Evolutionary conservation across 768 basidiomycete species (phyloP).

Genomic region (Trametes gibbosa): DNA sequence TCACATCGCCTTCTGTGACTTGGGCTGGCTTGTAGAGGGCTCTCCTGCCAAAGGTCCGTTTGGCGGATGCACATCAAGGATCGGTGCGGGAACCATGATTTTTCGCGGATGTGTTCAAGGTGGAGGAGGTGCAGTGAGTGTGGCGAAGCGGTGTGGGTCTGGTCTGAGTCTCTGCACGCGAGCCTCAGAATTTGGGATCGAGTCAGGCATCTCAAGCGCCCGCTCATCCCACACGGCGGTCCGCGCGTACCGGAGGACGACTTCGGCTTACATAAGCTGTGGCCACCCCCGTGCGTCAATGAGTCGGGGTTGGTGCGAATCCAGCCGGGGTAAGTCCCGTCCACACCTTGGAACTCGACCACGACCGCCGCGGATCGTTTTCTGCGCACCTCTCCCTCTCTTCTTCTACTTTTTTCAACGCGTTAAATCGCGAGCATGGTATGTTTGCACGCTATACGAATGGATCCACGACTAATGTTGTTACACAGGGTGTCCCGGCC

Average conservation of each 20-base stretch:
- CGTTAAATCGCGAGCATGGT: slow-evolving; percentile 14
- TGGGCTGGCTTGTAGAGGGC: slow-evolving; percentile 24
- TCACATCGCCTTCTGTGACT: slow-evolving; percentile 60
- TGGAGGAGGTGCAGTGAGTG: background rate
- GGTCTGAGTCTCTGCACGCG: slow-evolving; percentile 2
- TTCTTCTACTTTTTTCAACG: background rate
- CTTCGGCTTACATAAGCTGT: slow-evolving; percentile 6
- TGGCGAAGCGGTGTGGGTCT: background rate
- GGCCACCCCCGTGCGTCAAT: slow-evolving; percentile 7
- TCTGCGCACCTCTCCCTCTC: background rate
- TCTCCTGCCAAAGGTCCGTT: slow-evolving; percentile 20
- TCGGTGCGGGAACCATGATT: slow-evolving; percentile 25
- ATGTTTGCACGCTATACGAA: background rate
- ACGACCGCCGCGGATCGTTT: background rate
- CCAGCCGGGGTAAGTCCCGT: background rate
- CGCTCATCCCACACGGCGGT: background rate
- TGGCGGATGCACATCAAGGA: slow-evolving; percentile 25
- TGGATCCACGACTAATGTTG: background rate
- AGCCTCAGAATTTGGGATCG: slow-evolving; percentile 14
- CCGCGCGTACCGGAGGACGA: background rate
- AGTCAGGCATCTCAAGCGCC: slow-evolving; percentile 13
- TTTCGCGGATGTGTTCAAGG: background rate
- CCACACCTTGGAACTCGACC: background rate
- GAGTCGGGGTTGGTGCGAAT: background rate
- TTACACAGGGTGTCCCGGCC: slow-evolving; percentile 87